These are phyloP conservation scores for Raphanus raphanistrum DNA, from an alignment of 345 rosid genomes.

Conservation along the genomic window DNA sequence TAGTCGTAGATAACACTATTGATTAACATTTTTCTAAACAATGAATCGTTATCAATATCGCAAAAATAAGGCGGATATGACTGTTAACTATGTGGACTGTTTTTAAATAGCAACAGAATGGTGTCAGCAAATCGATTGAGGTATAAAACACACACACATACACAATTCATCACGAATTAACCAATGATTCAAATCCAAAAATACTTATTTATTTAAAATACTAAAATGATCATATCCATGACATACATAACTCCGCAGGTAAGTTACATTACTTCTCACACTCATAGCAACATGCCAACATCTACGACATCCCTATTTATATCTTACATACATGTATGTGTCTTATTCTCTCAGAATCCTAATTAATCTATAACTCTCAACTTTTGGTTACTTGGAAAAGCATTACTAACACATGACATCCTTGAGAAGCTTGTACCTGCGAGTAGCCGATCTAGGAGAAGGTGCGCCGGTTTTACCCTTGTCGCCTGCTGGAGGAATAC, in stretches of 20 bases:
- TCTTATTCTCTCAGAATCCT: slow-evolving; percentile 10
- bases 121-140: neutral
- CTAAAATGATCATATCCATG: slow-evolving; percentile 18
- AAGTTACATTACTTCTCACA: slow-evolving; percentile 25
- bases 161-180: slow-evolving; percentile 7
- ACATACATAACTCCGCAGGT: slow-evolving; percentile 25
- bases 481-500: slow-evolving; percentile 36
- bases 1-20: slow-evolving; percentile 1
- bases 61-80: neutral
- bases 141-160: neutral
- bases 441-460: slow-evolving; percentile 75
- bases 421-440: slow-evolving; percentile 99
- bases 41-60: neutral
- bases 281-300: slow-evolving; percentile 11
- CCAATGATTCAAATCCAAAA: slow-evolving; percentile 2
- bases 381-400: neutral
- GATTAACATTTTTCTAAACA: neutral
- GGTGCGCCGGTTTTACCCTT: slow-evolving; percentile 65
- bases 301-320: slow-evolving; percentile 19
- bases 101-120: neutral
- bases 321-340: slow-evolving; percentile 33
- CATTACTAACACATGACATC: slow-evolving; percentile 82
- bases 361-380: neutral
- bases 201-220: neutral
- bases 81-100: neutral